Base-by-base conservation (phyloP, 345 rosid species). In the Cardiospermum halicacabum region DNA sequence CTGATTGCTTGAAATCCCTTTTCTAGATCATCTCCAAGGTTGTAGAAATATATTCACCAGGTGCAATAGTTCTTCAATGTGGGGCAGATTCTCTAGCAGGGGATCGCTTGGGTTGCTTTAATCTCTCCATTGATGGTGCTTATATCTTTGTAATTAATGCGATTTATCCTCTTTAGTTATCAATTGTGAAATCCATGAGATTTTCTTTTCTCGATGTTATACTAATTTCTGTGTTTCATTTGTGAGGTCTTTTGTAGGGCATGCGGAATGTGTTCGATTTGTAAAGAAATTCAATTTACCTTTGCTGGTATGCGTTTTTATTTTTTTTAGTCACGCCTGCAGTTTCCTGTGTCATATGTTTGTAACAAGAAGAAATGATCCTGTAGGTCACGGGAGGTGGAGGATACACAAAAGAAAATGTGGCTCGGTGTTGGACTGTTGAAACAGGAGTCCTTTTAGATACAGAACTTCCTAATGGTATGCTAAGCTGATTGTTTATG, bases 81-180 rank as follows among this genome's bases (percentile, higher is more conserved):
- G 99, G 99, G 39, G 99, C 99, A 68, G 99, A 94, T 85, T 94
- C 99, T 48, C 85, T 94, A 50, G 99, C 99, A 56, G 88, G 97
- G 56, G 99, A 94, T 60, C 96, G 96, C 60, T 81, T 94, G 77
- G 97, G 99, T 66, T 91, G 96, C 74, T 94, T 94, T 77, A 94
- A 89, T 77, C 96, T 94, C 77, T 91, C 99, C 53, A 89, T 94
- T 74, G 97, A 94, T 81, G 99, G 99, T 94, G 81, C 81, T 71
- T 72, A 69, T 78, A 78, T 72, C 62, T 72, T 78, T 82, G 83
- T 82, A 81, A 78, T 81, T 64, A 65, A 63, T 43, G 64, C 56
- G 57, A 58, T 66, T 65, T 68, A 25, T 32, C 40, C 24, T 3
- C 37, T 16, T 12, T 31, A 37, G 34, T 54, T 49, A 45, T 27